These are phyloP conservation scores for Paraleonurus japonicus DNA, from an alignment of 257 asterid species.

Conservation along the genomic window DNA sequence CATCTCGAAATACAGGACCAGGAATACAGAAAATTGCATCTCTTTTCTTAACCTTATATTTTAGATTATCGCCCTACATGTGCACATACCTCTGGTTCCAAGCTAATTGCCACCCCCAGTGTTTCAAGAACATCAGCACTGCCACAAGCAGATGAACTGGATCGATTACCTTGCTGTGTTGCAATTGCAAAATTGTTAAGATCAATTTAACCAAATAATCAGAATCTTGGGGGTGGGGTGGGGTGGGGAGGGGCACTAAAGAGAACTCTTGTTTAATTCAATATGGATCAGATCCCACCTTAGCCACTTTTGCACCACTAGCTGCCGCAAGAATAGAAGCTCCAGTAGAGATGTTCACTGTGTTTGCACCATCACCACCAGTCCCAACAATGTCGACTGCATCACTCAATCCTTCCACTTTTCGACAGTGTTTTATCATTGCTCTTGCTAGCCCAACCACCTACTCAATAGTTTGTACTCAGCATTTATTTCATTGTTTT, in stretches of 20 bases:
- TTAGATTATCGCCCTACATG: background rate
- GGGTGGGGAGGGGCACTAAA: background rate
- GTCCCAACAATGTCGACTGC: constrained; percentile 97
- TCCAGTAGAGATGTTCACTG: constrained; percentile 94
- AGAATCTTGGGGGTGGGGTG: background rate
- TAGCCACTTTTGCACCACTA: constrained; percentile 93
- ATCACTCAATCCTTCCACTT: constrained; percentile 73
- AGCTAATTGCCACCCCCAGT: constrained; percentile 71
- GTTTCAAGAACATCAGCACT: constrained; percentile 95
- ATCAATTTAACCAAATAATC: constrained; percentile 1
- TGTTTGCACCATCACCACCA: constrained; percentile 99
- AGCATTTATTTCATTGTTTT: constrained; percentile 29
- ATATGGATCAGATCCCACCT: constrained; percentile 42
- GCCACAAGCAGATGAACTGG: constrained; percentile 98
- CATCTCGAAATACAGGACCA: background rate
- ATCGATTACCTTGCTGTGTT: constrained; percentile 89
- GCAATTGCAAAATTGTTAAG: constrained; percentile 9
- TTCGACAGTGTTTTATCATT: constrained; percentile 67
- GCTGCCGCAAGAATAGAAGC: constrained; percentile 97
- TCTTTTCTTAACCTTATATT: background rate
- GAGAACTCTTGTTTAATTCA: background rate
- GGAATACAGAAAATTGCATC: background rate
- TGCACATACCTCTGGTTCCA: constrained; percentile 81
- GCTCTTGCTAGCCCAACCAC: constrained; percentile 94
- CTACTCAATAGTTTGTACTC: constrained; percentile 38